Evolutionary conservation across 495 filamentous ascomycete genomes (phyloP), one percentile per base, ranked within the genome.

Genomic region (Clohesyomyces aquaticus): DNA sequence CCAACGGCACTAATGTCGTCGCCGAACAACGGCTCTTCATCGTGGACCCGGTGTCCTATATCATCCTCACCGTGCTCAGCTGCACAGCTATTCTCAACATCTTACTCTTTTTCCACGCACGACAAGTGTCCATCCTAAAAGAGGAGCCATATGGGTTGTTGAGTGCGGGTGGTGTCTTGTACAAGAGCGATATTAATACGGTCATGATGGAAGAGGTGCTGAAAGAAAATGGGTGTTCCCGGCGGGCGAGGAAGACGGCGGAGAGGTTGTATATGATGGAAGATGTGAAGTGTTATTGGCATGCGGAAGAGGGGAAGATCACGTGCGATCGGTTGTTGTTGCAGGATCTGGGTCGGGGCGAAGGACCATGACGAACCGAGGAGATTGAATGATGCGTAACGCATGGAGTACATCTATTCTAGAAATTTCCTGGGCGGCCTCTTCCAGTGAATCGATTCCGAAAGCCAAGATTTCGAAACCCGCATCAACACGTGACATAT

Each of bases 161-260:
- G 21, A 52, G 49, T 23, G 22, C 22, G 8, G 49, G 12, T 16
- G 49, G 49, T 8, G 27, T 52, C 25, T 10, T 52, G 49, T 52
- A 52, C 49, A 52, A 52, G 49, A 52, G 49, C 25, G 49, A 52
- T 16, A 28, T 52, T 18, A 52, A 52, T 28, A 23, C 22, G 19
- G 23, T 18, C 9, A 22, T 52, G 25, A 52, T 52, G 49, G 22
- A 23, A 3, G 23, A 28, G 25, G 18, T 52, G 9, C 12, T 52
- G 3, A 28, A 8, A 8, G 45, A 4, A 8, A n/a, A 8, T 18
- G 8, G n/a, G 4, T 6, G 18, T 47, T n/a, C 45, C 18, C 8
- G 32, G 6, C 6, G 32, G 14, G 32, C 32, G 14, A 38, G 32
- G 14, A 14, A 38, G 14, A 38, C 32, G 14, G 32, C 6, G 32